These are phyloP conservation scores for Xylaria bambusicola DNA, from an alignment of 495 filamentous ascomycete genomes.

Conservation along the genomic window DNA sequence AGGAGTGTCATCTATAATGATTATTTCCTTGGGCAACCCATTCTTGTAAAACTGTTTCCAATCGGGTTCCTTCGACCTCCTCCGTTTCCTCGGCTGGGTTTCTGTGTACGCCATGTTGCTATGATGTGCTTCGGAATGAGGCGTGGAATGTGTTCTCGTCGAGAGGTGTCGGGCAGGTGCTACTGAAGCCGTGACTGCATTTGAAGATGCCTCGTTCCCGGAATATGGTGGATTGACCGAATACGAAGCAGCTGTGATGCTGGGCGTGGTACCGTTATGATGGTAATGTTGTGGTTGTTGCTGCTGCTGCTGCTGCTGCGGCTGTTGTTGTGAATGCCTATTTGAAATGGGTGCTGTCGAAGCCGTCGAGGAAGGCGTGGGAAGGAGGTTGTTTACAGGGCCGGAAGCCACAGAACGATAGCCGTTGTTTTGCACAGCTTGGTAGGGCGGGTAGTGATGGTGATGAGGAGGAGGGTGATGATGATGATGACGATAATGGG, in stretches of 20 bases:
- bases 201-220: conserved; percentile 27
- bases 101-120: conserved; percentile 38
- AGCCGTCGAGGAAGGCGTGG: conserved; percentile 48
- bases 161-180: conserved; percentile 34
- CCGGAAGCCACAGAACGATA: conserved; percentile 50
- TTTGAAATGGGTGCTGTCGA: conserved; percentile 46
- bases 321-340: conserved; percentile 26
- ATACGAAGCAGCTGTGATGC: conserved; percentile 35
- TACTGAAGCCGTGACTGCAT: conserved; percentile 42
- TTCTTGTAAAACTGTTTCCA: conserved; percentile 93
- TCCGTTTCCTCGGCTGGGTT: conserved; percentile 51
- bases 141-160: conserved; percentile 33
- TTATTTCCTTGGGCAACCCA: conserved; percentile 88
- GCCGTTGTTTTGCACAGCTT: conserved; percentile 36
- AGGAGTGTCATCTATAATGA: conserved; percentile 92
- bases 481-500: conserved; percentile 53
- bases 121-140: conserved; percentile 28
- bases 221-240: conserved; percentile 27
- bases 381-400: conserved; percentile 46
- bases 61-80: conserved; percentile 68
- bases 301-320: conserved; percentile 40
- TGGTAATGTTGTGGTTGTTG: conserved; percentile 6
- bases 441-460: conserved; percentile 61
- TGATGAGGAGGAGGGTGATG: conserved; percentile 68
- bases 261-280: conserved; percentile 3